Percentiles rank a stretch among this genome's conserved stretches.
phyloP scores from a whole-genome alignment of 2,329 filamentous ascomycete genomes.

The Fusarium xylarioides region DNA sequence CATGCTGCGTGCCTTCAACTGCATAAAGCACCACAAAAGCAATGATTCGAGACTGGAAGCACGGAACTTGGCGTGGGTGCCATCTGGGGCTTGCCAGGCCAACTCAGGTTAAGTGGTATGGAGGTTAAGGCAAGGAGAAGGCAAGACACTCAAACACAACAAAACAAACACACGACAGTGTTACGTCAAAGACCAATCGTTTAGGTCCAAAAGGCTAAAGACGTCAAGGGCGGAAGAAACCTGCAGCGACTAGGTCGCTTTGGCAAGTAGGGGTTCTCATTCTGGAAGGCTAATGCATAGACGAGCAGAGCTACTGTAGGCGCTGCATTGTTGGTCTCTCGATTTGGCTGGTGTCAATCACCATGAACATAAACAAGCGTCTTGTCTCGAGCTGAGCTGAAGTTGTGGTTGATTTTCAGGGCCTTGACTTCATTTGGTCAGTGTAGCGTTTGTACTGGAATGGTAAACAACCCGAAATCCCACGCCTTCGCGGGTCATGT shows the following conservation, averaged over 20 bases:
- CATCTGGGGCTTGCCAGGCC: conserved; percentile 31
- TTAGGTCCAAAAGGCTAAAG: conserved; percentile 13
- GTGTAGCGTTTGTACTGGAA: conserved; percentile 23
- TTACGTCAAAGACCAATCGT: conserved; percentile 21
- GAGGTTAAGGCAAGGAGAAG: conserved; percentile 40
- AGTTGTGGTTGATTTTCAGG: conserved; percentile 2
- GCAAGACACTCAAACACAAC: conserved; percentile 35
- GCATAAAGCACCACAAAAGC: conserved; percentile 25
- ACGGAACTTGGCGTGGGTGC: conserved; percentile 24
- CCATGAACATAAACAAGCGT: neutral
- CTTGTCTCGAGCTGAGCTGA: conserved; percentile 13
- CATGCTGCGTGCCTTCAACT: conserved; percentile 26
- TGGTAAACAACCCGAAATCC: conserved; percentile 33
- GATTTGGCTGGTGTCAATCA: neutral
- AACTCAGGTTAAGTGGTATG: conserved; percentile 39
- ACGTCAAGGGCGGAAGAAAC: conserved; percentile 39
- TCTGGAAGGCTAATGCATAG: conserved; percentile 18
- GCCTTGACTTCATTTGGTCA: neutral
- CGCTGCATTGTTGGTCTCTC: conserved; percentile 17
- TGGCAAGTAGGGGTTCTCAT: conserved; percentile 18
- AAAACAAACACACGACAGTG: conserved; percentile 20
- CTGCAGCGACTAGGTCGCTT: conserved; percentile 26
- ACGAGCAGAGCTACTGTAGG: conserved; percentile 8
- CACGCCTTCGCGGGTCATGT: conserved; percentile 1
- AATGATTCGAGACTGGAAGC: conserved; percentile 24